phyloP scores from a whole-genome alignment of 176 grass and related monocot genomes.

The Phragmites australis region DNA sequence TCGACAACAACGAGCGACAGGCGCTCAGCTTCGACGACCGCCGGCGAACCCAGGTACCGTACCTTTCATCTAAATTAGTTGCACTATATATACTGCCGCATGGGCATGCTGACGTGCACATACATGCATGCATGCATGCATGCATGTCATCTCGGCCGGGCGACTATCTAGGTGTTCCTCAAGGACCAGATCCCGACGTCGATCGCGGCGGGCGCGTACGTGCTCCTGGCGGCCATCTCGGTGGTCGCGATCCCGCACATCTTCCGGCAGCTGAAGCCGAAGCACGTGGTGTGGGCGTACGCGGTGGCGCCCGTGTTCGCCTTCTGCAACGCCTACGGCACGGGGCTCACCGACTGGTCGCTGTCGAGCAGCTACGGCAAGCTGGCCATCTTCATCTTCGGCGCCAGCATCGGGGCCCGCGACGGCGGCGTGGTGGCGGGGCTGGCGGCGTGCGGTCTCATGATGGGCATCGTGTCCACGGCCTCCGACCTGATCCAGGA shows the following conservation, averaged over 20 bases:
- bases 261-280: slow-evolving; percentile 55
- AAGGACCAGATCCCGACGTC: slow-evolving; percentile 66
- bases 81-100: no score
- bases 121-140: no score
- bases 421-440: slow-evolving; percentile 57
- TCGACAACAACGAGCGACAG: slow-evolving; percentile 23
- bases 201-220: slow-evolving; percentile 31
- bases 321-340: slow-evolving; percentile 62
- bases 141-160: no score
- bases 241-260: slow-evolving; percentile 56
- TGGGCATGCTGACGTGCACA: no score
- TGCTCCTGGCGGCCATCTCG: slow-evolving; percentile 44
- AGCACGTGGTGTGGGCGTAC: slow-evolving; percentile 64
- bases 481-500: slow-evolving; percentile 73
- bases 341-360: slow-evolving; percentile 54
- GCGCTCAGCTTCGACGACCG: slow-evolving; percentile 53
- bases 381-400: slow-evolving; percentile 88
- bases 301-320: slow-evolving; percentile 52
- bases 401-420: slow-evolving; percentile 46
- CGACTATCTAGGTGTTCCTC: slow-evolving; percentile 48
- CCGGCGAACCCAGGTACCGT: slow-evolving; percentile 1
- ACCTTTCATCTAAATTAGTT: background rate
- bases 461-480: slow-evolving; percentile 72
- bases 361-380: slow-evolving; percentile 85
- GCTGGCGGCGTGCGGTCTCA: slow-evolving; percentile 55